Conservation (phyloP, 148 eudicot species). For the Tetragonia tetragonoides region DNA sequence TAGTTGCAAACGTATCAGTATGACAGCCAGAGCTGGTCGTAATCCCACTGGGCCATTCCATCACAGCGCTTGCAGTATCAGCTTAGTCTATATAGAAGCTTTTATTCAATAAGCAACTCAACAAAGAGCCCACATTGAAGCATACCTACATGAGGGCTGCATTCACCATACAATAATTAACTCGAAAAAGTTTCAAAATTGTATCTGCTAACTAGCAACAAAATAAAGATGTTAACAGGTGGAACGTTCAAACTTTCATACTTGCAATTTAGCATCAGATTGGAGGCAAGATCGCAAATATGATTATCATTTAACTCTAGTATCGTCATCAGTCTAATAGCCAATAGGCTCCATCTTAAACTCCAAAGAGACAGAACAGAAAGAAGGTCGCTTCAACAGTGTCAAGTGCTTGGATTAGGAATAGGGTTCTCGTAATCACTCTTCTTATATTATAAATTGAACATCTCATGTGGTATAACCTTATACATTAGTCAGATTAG, state of each 20-base stretch:
- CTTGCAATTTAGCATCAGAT: background rate
- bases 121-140: constrained; percentile 3
- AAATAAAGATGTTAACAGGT: background rate
- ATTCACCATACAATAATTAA: background rate
- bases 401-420: background rate
- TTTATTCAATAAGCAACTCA: background rate
- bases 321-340: background rate
- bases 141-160: background rate
- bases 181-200: background rate
- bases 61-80: background rate
- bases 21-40: constrained; percentile 15
- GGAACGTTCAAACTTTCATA: background rate
- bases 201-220: background rate
- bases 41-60: constrained; percentile 21
- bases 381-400: background rate
- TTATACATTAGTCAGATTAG: background rate
- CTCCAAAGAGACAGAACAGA: background rate
- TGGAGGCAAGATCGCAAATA: background rate
- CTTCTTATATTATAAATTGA: background rate
- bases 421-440: background rate
- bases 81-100: background rate
- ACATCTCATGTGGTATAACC: background rate
- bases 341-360: background rate
- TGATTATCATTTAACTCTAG: background rate
- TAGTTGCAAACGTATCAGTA: too few species aligned